Percentiles rank a stretch among this genome's conserved stretches.
Conservation (phyloP, 805 yeast genomes). For the Starmerella geochares region DNA sequence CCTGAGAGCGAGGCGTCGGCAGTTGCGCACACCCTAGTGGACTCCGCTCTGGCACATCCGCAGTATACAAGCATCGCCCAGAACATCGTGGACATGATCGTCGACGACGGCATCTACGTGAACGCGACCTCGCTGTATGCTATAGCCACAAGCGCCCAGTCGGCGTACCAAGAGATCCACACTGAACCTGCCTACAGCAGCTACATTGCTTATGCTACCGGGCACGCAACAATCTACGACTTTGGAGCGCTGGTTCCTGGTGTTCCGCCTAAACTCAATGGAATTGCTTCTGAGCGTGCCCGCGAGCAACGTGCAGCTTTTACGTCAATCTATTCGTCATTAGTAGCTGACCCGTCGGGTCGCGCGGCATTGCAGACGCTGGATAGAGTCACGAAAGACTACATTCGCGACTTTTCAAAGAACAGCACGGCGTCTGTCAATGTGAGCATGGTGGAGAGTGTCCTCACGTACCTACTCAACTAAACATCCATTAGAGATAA, state of each 20-base stretch:
- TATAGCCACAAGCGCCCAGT: slow-evolving; percentile 11
- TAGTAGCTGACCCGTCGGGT: slow-evolving; percentile 14
- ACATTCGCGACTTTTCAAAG: slow-evolving; percentile 11
- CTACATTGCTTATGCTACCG: slow-evolving; percentile 11
- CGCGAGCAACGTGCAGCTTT: neutral
- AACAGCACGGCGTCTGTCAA: neutral
- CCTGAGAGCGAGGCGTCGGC: slow-evolving; percentile 16
- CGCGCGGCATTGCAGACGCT: slow-evolving; percentile 10
- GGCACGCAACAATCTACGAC: slow-evolving; percentile 15
- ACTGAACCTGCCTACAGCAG: slow-evolving; percentile 10
- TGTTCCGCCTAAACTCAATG: neutral
- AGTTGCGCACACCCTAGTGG: slow-evolving; percentile 15
- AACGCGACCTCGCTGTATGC: slow-evolving; percentile 11
- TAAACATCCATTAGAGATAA: neutral
- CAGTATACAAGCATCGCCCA: slow-evolving; percentile 16
- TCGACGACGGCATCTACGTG: slow-evolving; percentile 10
- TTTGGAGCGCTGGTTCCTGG: neutral
- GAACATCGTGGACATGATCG: slow-evolving; percentile 4
- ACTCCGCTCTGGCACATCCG: slow-evolving; percentile 13
- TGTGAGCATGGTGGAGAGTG: slow-evolving; percentile 7
- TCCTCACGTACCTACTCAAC: slow-evolving; percentile 5
- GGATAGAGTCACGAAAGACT: slow-evolving; percentile 1
- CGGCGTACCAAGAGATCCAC: slow-evolving; percentile 14
- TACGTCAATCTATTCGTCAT: slow-evolving; percentile 8
- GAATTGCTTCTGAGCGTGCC: neutral